A percentile compares a stretch with the other conserved stretches of the same genome.
Evolutionary conservation across 164 flowering plant genomes (phyloP).

Genomic region (Vitis riparia): DNA sequence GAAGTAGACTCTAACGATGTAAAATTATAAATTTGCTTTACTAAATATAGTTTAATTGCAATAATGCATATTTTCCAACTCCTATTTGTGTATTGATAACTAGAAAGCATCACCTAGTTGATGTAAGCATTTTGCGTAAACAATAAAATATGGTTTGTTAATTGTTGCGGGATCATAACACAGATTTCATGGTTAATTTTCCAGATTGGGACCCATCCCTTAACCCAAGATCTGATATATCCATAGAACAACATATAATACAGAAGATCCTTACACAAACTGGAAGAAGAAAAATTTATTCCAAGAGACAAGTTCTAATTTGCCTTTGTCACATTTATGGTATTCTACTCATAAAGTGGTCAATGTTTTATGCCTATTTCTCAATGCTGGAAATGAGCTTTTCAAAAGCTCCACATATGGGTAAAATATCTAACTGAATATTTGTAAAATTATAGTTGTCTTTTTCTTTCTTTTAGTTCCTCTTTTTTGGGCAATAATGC

Average conservation of each 20-base stretch:
- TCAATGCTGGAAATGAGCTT: conserved; percentile 64
- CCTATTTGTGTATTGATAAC: not conserved
- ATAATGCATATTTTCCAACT: not conserved
- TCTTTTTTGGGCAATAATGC: not conserved
- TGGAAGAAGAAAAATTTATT: conserved; percentile 42
- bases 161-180: conserved; percentile 79
- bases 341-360: conserved; percentile 63
- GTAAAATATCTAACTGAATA: conserved; percentile 31
- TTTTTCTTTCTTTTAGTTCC: too few species aligned
- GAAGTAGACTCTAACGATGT: not conserved
- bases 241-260: conserved; percentile 19
- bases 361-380: conserved; percentile 60
- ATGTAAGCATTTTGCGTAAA: not conserved
- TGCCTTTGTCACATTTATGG: conserved; percentile 85
- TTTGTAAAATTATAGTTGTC: too few species aligned
- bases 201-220: conserved; percentile 89
- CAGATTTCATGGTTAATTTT: conserved; percentile 77
- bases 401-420: conserved; percentile 76
- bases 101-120: not conserved
- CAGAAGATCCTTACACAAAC: conserved; percentile 15
- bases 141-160: not conserved
- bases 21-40: too few species aligned
- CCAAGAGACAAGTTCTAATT: conserved; percentile 35
- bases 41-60: not conserved
- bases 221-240: conserved; percentile 12